Percentiles rank a stretch among this genome's conserved stretches.
Conservation (phyloP, 164 flowering plant species). For the Vitis cinerea region DNA sequence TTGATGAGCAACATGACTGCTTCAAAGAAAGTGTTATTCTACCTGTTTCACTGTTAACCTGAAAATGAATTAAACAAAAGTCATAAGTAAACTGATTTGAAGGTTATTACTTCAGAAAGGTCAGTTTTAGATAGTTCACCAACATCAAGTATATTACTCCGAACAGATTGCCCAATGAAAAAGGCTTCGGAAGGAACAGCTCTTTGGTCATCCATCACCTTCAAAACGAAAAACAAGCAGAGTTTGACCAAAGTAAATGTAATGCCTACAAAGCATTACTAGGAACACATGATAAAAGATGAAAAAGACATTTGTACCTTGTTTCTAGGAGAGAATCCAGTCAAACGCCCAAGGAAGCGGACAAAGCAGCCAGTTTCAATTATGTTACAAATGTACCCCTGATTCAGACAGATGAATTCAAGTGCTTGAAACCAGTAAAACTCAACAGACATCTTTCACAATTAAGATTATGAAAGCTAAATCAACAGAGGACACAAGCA, state of each 20-base stretch:
- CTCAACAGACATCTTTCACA: not conserved
- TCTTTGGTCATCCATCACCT: constrained; percentile 65
- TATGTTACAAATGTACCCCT: constrained; percentile 88
- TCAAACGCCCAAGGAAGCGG: constrained; percentile 87
- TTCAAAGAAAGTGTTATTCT: constrained; percentile 79
- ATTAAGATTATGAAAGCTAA: no score
- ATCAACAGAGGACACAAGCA: no score
- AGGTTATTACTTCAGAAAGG: not conserved
- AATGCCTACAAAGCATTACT: not conserved
- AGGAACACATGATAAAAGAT: not conserved
- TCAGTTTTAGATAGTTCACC: constrained; percentile 21
- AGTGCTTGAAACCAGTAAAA: not conserved
- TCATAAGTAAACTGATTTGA: not conserved
- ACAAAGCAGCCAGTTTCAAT: constrained; percentile 94
- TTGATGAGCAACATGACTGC: constrained; percentile 81
- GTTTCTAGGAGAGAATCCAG: constrained; percentile 82
- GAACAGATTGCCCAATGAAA: constrained; percentile 91
- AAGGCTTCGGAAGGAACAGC: constrained; percentile 53
- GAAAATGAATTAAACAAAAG: constrained; percentile 30
- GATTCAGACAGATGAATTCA: constrained; percentile 20
- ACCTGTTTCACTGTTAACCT: constrained; percentile 63
- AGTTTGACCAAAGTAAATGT: not conserved
- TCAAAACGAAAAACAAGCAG: constrained; percentile 21
- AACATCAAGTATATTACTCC: constrained; percentile 69
- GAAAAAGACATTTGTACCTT: constrained; percentile 41